These are phyloP conservation scores for Selenicereus undatus DNA, from an alignment of 148 eudicot species.

Conservation along the genomic window DNA sequence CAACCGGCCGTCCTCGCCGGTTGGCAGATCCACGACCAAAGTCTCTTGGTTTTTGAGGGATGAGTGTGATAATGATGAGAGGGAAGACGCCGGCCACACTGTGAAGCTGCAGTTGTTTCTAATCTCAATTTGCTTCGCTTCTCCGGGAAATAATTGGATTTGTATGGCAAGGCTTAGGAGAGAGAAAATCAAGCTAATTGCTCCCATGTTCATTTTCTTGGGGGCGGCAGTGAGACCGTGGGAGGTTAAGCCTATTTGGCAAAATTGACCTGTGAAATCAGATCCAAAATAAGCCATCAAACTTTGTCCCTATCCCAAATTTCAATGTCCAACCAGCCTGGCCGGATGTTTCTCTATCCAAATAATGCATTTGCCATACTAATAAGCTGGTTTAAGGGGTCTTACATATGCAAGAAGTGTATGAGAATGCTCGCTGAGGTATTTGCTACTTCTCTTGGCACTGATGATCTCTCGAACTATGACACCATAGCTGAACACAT, in stretches of 20 bases:
- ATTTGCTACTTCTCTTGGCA: not conserved
- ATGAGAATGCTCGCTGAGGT: not conserved
- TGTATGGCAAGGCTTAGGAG: not conserved
- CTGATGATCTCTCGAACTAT: slow-evolving; percentile 22
- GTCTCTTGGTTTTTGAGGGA: not conserved
- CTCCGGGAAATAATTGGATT: not conserved
- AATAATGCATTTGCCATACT: not conserved
- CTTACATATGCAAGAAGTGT: slow-evolving; percentile 15
- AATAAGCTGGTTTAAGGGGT: not conserved
- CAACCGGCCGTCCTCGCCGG: not conserved
- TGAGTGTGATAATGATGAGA: not conserved
- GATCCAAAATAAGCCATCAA: too few relatives aligned
- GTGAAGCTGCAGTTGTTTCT: not conserved
- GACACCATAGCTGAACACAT: slow-evolving; percentile 23
- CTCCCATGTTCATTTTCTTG: too few relatives aligned
- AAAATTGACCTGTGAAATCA: too few relatives aligned
- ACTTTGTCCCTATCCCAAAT: too few relatives aligned
- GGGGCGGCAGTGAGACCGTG: too few relatives aligned
- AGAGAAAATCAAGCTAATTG: not conserved
- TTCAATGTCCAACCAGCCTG: too few relatives aligned
- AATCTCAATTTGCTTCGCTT: not conserved
- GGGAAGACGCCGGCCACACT: not conserved
- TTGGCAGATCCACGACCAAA: not conserved
- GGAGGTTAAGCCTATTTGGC: too few relatives aligned
- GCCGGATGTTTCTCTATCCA: not conserved